phyloP scores from a whole-genome alignment of 78 protist genomes.

The Speleostelium caveatum region DNA sequence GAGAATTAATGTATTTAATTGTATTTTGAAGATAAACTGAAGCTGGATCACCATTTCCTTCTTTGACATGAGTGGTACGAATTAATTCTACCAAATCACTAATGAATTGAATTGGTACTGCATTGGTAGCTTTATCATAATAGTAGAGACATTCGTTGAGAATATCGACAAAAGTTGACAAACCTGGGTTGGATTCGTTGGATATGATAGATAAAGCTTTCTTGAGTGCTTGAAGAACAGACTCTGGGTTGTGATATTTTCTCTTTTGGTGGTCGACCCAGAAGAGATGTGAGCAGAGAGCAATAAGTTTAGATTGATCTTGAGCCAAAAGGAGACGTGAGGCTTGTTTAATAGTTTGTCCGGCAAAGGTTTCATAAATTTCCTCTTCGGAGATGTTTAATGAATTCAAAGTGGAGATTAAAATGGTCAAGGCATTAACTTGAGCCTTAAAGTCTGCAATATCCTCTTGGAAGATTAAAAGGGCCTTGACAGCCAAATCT shows the following conservation, averaged over 20 bases:
- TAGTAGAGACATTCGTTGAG: slow-evolving; percentile 89
- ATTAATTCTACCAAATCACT: slow-evolving; percentile 64
- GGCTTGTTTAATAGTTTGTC: slow-evolving; percentile 80
- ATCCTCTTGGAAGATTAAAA: slow-evolving; percentile 94
- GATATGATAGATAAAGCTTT: slow-evolving; percentile 48
- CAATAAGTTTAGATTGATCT: slow-evolving; percentile 94
- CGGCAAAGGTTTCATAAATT: slow-evolving; percentile 87
- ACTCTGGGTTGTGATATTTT: slow-evolving; percentile 59
- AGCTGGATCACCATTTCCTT: slow-evolving; percentile 56
- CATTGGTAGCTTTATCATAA: slow-evolving; percentile 73
- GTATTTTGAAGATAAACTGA: slow-evolving; percentile 65
- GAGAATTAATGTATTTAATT: slow-evolving; percentile 48
- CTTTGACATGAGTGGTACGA: slow-evolving; percentile 74
- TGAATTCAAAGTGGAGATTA: slow-evolving; percentile 83
- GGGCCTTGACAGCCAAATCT: slow-evolving; percentile 91
- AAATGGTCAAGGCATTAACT: slow-evolving; percentile 69
- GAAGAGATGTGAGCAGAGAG: slow-evolving; percentile 88
- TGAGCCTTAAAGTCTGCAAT: slow-evolving; percentile 88
- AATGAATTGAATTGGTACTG: slow-evolving; percentile 74
- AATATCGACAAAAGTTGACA: slow-evolving; percentile 92
- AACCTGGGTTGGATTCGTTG: slow-evolving; percentile 51
- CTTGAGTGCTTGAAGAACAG: slow-evolving; percentile 69
- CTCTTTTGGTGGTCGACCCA: slow-evolving; percentile 81
- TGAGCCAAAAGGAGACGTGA: slow-evolving; percentile 84
- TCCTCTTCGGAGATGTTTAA: slow-evolving; percentile 79